Conservation (phyloP, 495 filamentous ascomycete genomes). For the Stereocaulon alpinum region DNA sequence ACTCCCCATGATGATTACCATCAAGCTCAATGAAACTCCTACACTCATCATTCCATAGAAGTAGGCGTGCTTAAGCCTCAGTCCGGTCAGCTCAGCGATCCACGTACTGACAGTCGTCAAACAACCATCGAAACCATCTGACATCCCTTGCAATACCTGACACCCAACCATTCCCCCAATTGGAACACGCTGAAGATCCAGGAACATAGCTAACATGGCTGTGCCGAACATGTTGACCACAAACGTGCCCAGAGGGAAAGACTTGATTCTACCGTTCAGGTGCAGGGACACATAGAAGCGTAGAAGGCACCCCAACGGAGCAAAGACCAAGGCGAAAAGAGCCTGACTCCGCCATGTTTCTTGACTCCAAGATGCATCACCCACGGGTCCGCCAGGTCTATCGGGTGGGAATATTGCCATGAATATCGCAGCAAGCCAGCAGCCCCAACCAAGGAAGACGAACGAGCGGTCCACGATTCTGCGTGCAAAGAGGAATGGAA, state of each 20-base stretch:
- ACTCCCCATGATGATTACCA: slow-evolving; percentile 72
- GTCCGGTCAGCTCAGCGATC: slow-evolving; percentile 65
- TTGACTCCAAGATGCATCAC: slow-evolving; percentile 25
- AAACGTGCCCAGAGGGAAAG: slow-evolving; percentile 88
- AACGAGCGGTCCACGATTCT: slow-evolving; percentile 51
- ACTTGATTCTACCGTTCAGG: slow-evolving; percentile 53
- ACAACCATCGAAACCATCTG: slow-evolving; percentile 87
- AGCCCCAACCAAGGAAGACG: slow-evolving; percentile 54
- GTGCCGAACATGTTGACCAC: slow-evolving; percentile 73
- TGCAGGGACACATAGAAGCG: slow-evolving; percentile 61
- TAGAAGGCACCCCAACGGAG: slow-evolving; percentile 66
- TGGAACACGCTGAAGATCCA: slow-evolving; percentile 57
- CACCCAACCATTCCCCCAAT: slow-evolving; percentile 50
- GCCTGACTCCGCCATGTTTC: slow-evolving; percentile 64
- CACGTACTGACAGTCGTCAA: slow-evolving; percentile 91
- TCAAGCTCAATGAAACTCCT: slow-evolving; percentile 47
- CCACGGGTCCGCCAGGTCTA: slow-evolving; percentile 30
- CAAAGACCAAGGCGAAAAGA: slow-evolving; percentile 73
- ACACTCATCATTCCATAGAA: slow-evolving; percentile 64
- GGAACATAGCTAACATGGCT: slow-evolving; percentile 51
- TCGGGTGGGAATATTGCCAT: slow-evolving; percentile 67
- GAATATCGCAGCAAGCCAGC: slow-evolving; percentile 72
- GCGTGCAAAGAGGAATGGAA: slow-evolving; percentile 48
- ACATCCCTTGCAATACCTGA: slow-evolving; percentile 71
- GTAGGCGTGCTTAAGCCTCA: slow-evolving; percentile 60